phyloP scores from a whole-genome alignment of 345 rosid species.

The Dipteronia sinensis region DNA sequence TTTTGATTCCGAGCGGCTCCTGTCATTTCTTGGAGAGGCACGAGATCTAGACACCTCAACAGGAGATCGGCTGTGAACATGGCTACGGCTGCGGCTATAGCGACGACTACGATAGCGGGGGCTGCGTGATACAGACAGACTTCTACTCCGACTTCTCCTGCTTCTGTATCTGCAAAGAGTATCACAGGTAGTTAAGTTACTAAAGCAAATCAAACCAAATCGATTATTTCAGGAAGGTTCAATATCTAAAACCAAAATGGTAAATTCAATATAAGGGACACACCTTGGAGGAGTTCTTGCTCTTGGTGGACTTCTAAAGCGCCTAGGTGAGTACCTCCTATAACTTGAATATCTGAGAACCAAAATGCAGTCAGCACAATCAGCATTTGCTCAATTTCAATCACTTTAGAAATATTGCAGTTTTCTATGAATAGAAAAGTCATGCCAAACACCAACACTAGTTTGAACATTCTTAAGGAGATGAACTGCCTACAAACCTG shows the following conservation, averaged over 20 bases:
- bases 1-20: constrained; percentile 55
- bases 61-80: constrained; percentile 61
- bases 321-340: constrained; percentile 90
- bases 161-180: constrained; percentile 53
- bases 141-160: constrained; percentile 67
- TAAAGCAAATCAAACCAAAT: background rate
- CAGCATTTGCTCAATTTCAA: background rate
- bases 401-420: background rate
- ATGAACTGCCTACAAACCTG: constrained; percentile 46
- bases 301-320: constrained; percentile 78
- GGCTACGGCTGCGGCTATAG: constrained; percentile 58
- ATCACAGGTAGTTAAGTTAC: background rate
- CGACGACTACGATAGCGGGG: constrained; percentile 58
- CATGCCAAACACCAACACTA: background rate
- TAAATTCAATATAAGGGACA: background rate
- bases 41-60: constrained; percentile 44
- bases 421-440: background rate
- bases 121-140: constrained; percentile 66
- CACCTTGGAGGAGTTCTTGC: constrained; percentile 92
- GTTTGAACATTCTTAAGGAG: background rate
- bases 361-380: background rate
- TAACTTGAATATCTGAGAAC: constrained; percentile 57
- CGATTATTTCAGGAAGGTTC: background rate
- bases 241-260: background rate
- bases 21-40: constrained; percentile 38